Conservation (phyloP, 306 rosid genomes). For the Ammopiptanthus mongolicus region DNA sequence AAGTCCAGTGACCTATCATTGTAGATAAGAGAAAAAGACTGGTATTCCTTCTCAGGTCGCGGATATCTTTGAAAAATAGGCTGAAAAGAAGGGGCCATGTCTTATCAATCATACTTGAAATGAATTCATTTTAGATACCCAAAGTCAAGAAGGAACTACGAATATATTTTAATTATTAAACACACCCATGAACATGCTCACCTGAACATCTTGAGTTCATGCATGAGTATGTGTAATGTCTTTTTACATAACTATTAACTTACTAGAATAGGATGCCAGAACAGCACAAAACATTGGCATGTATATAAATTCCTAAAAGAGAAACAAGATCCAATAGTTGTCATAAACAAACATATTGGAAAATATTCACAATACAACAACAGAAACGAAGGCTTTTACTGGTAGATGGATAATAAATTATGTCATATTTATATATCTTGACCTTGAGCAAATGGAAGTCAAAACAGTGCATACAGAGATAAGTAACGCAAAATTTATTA, state of each 20-base stretch:
- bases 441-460: not conserved
- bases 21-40: constrained; percentile 96
- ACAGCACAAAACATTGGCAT: constrained; percentile 15
- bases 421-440: not conserved
- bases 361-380: constrained; percentile 17
- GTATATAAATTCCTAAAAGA: constrained; percentile 9
- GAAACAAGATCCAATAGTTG: constrained; percentile 9
- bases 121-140: constrained; percentile 14
- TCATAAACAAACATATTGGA: constrained; percentile 28
- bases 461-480: constrained; percentile 10
- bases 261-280: constrained; percentile 5
- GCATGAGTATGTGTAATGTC: constrained; percentile 1
- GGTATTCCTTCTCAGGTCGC: constrained; percentile 97
- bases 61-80: constrained; percentile 99
- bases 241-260: constrained; percentile 11
- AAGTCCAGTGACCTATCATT: constrained; percentile 91
- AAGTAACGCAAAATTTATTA: not conserved
- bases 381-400: constrained; percentile 9
- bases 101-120: constrained; percentile 38
- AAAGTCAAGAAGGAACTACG: constrained; percentile 23
- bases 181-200: constrained; percentile 5
- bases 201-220: not conserved
- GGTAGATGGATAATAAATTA: constrained; percentile 5
- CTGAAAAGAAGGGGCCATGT: constrained; percentile 43
- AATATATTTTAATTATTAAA: constrained; percentile 4